A percentile compares a stretch with the other conserved stretches of the same genome.
Evolutionary conservation across 2,329 filamentous ascomycete species (phyloP).

Genomic region (Escovopsis weberi): DNA sequence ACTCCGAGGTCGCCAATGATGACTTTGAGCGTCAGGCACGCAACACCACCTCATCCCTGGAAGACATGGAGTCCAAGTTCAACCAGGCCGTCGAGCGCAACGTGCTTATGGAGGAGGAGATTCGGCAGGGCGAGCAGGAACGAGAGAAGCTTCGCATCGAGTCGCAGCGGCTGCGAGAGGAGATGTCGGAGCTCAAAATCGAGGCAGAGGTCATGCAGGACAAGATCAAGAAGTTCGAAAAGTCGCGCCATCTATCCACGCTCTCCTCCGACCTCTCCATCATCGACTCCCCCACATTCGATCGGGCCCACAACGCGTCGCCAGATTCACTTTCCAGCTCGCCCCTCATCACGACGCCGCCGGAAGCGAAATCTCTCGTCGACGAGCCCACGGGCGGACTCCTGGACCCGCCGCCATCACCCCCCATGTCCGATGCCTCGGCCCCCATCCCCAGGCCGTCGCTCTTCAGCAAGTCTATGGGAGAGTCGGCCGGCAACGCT

Average conservation of each 20-base stretch:
- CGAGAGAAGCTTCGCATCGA: conserved; percentile 82
- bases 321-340: conserved; percentile 82
- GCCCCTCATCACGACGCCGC: conserved; percentile 78
- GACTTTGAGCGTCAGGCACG: conserved; percentile 94
- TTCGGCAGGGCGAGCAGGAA: conserved; percentile 82
- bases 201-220: conserved; percentile 89
- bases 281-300: conserved; percentile 58
- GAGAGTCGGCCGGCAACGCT: background rate
- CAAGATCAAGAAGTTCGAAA: conserved; percentile 67
- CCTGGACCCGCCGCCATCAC: conserved; percentile 81
- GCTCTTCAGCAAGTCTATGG: conserved; percentile 22
- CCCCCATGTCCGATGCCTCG: conserved; percentile 81
- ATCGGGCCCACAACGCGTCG: conserved; percentile 54
- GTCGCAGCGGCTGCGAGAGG: conserved; percentile 75
- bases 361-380: conserved; percentile 48
- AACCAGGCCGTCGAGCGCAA: conserved; percentile 84
- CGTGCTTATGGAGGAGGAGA: conserved; percentile 91
- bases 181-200: conserved; percentile 84
- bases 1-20: conserved; percentile 96
- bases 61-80: conserved; percentile 95
- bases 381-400: conserved; percentile 47
- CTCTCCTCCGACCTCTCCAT: conserved; percentile 49
- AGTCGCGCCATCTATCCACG: conserved; percentile 40
- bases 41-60: conserved; percentile 87
- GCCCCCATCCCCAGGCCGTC: conserved; percentile 39